A percentile compares a stretch with the other conserved stretches of the same genome.
Evolutionary conservation across 345 rosid species (phyloP).

Genomic region (Populus deltoides): DNA sequence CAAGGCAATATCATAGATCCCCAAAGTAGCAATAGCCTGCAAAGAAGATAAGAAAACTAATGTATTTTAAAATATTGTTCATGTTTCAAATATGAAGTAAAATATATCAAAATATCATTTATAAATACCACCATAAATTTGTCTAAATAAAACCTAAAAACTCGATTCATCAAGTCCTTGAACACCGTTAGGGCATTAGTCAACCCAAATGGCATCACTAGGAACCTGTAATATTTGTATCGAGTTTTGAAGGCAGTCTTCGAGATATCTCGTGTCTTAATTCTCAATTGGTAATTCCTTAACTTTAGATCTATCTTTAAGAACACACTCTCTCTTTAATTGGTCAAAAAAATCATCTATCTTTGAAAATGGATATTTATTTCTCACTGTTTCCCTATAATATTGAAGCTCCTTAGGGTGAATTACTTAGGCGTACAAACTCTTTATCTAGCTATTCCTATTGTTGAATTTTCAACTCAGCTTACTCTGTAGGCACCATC

Average conservation of each 20-base stretch:
- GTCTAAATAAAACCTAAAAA: not conserved
- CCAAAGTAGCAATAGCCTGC: slow-evolving; percentile 82
- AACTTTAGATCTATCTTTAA: not conserved
- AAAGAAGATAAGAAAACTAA: not conserved
- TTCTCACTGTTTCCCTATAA: not conserved
- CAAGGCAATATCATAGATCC: slow-evolving; percentile 81
- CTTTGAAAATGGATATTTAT: not conserved
- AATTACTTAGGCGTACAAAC: not conserved
- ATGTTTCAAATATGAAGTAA: not conserved
- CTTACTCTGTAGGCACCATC: not conserved
- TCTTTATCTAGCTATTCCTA: not conserved
- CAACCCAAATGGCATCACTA: not conserved
- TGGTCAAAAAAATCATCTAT: not conserved
- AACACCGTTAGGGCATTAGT: not conserved
- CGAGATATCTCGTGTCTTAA: not conserved
- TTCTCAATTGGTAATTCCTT: not conserved
- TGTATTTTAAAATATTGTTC: not conserved
- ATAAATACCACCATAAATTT: not conserved
- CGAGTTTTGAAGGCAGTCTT: too few relatives aligned
- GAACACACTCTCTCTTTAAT: not conserved
- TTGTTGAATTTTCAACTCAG: not conserved
- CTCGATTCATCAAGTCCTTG: not conserved
- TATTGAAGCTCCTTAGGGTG: not conserved
- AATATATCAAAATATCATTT: not conserved
- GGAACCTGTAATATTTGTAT: not conserved